Percentiles rank a stretch among this genome's conserved stretches.
phyloP scores from a whole-genome alignment of 768 basidiomycete genomes.

The Termitomyces sp. region DNA sequence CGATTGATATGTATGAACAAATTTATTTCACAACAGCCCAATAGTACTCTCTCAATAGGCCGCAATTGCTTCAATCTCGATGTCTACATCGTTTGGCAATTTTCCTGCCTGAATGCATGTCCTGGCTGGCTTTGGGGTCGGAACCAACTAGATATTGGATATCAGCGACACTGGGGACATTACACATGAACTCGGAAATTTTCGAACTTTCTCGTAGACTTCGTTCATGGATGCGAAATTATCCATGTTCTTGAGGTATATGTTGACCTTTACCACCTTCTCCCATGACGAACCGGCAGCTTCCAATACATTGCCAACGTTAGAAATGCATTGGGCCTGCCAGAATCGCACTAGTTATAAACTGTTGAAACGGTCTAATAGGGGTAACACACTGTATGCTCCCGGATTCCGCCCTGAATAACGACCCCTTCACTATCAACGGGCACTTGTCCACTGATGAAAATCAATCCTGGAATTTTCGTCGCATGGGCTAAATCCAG shows the following conservation, averaged over 20 bases:
- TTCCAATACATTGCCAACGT: slow-evolving; percentile 49
- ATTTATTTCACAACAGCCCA: no score
- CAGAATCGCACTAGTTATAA: background rate
- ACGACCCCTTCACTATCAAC: slow-evolving; percentile 43
- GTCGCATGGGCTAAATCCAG: slow-evolving; percentile 45
- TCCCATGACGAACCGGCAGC: slow-evolving; percentile 60
- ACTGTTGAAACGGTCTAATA: background rate
- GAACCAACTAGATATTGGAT: slow-evolving; percentile 31
- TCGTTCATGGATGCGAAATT: slow-evolving; percentile 56
- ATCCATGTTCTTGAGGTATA: slow-evolving; percentile 60
- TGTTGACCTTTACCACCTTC: slow-evolving; percentile 52
- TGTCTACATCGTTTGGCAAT: slow-evolving; percentile 64
- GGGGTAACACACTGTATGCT: slow-evolving; percentile 46
- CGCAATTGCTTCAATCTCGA: slow-evolving; percentile 75
- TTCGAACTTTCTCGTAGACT: slow-evolving; percentile 47
- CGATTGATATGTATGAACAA: no score
- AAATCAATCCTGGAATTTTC: slow-evolving; percentile 55
- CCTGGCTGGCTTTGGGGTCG: slow-evolving; percentile 62
- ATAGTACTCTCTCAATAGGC: slow-evolving; percentile 22
- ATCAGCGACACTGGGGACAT: background rate
- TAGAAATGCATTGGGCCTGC: slow-evolving; percentile 54
- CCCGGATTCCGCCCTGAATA: slow-evolving; percentile 54
- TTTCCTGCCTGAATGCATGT: slow-evolving; percentile 74
- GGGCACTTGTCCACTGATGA: slow-evolving; percentile 60
- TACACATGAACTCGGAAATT: background rate